A percentile compares a stretch with the other conserved stretches of the same genome.
phyloP scores from a whole-genome alignment of 257 asterid species.

The Forsythia viridissima region DNA sequence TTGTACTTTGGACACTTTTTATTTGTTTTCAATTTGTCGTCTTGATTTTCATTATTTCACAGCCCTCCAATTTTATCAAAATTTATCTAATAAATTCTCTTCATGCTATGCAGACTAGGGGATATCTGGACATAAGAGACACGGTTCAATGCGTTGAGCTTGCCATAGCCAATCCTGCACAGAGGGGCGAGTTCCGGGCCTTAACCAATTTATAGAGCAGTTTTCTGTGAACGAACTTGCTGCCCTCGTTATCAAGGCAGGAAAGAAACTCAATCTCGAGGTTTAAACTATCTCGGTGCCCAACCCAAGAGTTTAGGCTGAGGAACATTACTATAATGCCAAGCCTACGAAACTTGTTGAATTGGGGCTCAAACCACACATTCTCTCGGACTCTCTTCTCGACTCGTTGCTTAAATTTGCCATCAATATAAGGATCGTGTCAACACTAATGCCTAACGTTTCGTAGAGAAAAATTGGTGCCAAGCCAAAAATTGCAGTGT shows the following conservation, averaged over 20 bases:
- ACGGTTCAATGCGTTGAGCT: constrained; percentile 93
- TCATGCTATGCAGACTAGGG: constrained; percentile 67
- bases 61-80: too few relatives aligned
- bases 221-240: constrained; percentile 95
- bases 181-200: constrained; percentile 86
- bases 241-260: constrained; percentile 78
- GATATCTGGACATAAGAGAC: constrained; percentile 91
- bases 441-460: constrained; percentile 84
- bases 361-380: constrained; percentile 85
- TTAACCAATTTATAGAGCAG: constrained; percentile 93
- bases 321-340: constrained; percentile 94
- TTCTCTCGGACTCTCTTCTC: constrained; percentile 86
- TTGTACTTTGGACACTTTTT: too few relatives aligned
- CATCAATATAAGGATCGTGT: constrained; percentile 73
- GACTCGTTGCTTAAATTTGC: constrained; percentile 90
- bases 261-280: constrained; percentile 75
- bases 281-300: constrained; percentile 72
- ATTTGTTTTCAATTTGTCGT: too few relatives aligned
- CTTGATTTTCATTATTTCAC: too few relatives aligned
- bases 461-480: constrained; percentile 84
- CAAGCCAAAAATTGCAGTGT: constrained; percentile 58
- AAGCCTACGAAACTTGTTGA: constrained; percentile 86
- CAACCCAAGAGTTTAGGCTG: constrained; percentile 95
- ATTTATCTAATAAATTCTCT: neutral
- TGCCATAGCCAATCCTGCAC: constrained; percentile 95